Evolutionary conservation across 2,329 filamentous ascomycete genomes (phyloP).

Genomic region (Talaromyces sp.): DNA sequence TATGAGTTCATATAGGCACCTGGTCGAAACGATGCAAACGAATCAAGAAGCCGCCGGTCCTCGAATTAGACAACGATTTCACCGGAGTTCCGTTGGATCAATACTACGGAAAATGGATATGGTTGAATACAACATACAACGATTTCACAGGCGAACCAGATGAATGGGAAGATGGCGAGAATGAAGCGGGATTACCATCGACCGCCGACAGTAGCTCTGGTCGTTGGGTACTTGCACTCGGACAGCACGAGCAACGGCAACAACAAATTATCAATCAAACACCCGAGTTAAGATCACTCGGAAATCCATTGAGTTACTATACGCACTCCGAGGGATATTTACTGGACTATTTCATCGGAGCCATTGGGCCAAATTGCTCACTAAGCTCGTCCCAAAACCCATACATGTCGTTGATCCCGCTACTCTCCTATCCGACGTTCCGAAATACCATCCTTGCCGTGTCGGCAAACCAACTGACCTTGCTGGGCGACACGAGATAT

Average conservation of each 20-base stretch:
- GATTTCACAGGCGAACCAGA: conserved; percentile 20
- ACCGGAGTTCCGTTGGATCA: conserved; percentile 13
- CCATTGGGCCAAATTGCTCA: conserved; percentile 31
- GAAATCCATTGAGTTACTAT: conserved; percentile 9
- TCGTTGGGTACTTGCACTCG: conserved; percentile 5
- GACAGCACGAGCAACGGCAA: conserved; percentile 11
- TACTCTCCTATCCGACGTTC: conserved; percentile 22
- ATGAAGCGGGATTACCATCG: conserved; percentile 12
- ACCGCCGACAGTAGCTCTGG: conserved; percentile 13
- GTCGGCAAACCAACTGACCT: conserved; percentile 28
- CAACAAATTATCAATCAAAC: not conserved
- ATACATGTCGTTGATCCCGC: conserved; percentile 26
- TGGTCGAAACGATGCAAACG: conserved; percentile 17
- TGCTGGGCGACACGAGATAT: conserved; percentile 26
- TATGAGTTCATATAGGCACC: not conserved
- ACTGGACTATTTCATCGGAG: conserved; percentile 29
- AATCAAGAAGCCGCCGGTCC: conserved; percentile 12
- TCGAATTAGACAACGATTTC: conserved; percentile 14
- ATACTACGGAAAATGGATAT: conserved; percentile 25
- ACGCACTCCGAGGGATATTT: conserved; percentile 20
- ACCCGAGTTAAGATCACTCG: conserved; percentile 2
- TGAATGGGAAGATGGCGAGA: not conserved
- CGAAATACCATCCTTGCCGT: conserved; percentile 29
- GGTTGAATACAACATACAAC: conserved; percentile 25
- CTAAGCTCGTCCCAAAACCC: conserved; percentile 29